Base-by-base conservation (phyloP, 768 basidiomycete genomes). In the Amanita phalloides region DNA sequence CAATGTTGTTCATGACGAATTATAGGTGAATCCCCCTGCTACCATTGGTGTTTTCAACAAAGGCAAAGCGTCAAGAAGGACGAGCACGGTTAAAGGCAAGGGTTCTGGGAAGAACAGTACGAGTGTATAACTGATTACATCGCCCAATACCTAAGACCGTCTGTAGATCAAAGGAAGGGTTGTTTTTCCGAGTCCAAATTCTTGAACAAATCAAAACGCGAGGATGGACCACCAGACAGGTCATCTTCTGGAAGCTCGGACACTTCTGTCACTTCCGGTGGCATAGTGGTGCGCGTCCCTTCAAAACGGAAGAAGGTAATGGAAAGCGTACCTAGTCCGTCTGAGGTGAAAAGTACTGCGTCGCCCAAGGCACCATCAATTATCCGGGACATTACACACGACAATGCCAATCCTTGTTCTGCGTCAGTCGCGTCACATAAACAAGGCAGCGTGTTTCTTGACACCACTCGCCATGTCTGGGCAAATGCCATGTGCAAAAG, bases 11-110 rank as follows among this genome's bases (percentile, higher is more conserved):
- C 13, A 36, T 20, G 14, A 54, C 41, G 41, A 36, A 7, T 17
- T 14, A 6, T 47, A 81, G 76, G 58, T 77, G 10, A 71, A 77
- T 45, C 74, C 72, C 10, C 57, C 66, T 4, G 55, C 65, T n/a
- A 66, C 60, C 49, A 57, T 71, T 25, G 84, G 84, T 1, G 78
- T 85, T 1, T 84, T 85, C 56, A 74, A 68, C 56, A 83, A 78
- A 63, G 84, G 84, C 1, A 84, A 73, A 58, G 78, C 81, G 13
- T 86, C 84, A 0, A 59, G 60, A 5, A 74, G 70, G 53, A 64
- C 71, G 3, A 58, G 61, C 46, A 51, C 59, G 9, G 54, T 57
- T 61, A 43, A 60, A 60, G 28, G 56, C 56, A 51, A 58, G 52
- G 48, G 38, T 33, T 47, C 51, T 17, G 13, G 11, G 48, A 65